Conservation (phyloP, 345 rosid species). For the Melastoma malabathricum region DNA sequence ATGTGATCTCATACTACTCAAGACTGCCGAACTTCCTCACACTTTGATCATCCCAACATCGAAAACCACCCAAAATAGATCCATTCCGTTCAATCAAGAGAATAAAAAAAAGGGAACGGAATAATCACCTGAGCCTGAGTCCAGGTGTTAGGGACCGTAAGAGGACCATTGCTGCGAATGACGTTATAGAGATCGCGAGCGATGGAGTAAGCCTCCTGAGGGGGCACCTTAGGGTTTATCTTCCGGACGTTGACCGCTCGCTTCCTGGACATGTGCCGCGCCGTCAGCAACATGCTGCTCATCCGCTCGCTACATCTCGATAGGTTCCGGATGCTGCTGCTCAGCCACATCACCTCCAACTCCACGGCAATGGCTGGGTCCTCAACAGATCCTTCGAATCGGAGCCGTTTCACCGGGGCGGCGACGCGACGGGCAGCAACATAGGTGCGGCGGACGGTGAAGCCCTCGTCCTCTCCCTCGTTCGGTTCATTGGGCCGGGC, state of each 20-base stretch:
- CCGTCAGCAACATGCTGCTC: slow-evolving; percentile 1
- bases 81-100: not conserved
- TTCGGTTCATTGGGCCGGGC: too few species aligned
- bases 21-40: too few species aligned
- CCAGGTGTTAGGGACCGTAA: slow-evolving; percentile 71
- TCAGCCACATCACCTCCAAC: slow-evolving; percentile 13
- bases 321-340: slow-evolving; percentile 4
- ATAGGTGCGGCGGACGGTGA: not conserved
- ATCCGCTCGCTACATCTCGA: slow-evolving; percentile 1
- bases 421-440: not conserved
- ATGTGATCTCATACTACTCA: too few species aligned
- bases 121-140: slow-evolving; percentile 53
- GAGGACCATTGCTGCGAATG: slow-evolving; percentile 63
- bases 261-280: slow-evolving; percentile 54
- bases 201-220: slow-evolving; percentile 68
- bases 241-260: slow-evolving; percentile 73
- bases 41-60: too few species aligned
- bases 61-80: not conserved
- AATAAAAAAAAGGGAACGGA: not conserved
- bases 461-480: too few species aligned
- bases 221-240: slow-evolving; percentile 85
- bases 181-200: slow-evolving; percentile 52
- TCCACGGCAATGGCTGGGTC: too few species aligned
- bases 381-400: not conserved
- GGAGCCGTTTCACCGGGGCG: not conserved